Evolutionary conservation across 1,139 yeast species (phyloP), one percentile per base, ranked within the genome.

Genomic region (Diutina sp.): DNA sequence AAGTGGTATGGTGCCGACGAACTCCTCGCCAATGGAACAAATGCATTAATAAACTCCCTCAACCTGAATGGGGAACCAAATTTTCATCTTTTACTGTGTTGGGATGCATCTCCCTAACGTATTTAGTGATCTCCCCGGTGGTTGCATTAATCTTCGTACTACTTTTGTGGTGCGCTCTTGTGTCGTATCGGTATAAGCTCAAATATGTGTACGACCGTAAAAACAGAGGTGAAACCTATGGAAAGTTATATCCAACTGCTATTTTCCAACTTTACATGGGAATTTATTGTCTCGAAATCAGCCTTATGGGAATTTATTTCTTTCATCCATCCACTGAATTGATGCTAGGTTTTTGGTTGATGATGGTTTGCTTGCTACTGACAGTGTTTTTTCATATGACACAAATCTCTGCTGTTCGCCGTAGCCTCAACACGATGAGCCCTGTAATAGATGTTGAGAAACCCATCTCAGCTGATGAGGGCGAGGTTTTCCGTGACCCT

Each of bases 221-320:
- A 28, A 78, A 82, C 58, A 69, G 65, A 25, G 78, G 87, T 0
- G 95, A 89, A 63, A 83, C 91, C 0, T 72, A 77, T 63, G 96
- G 96, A 0, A 73, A 71, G 59, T 72, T 85, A 51, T 90, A 87
- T 65, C 90, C 95, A 1, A 73, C 74, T 5, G 95, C 96, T 0
- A 67, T 90, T 29, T 76, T 85, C 58, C 96, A 90, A 59, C 69
- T 89, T 52, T 87, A 85, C 65, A 75, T 86, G 1, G 97, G 97
- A 0, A 68, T 90, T 1, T 90, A 90, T 65, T 86, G 90, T 63
- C 75, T 88, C 65, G 95, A 90, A 63, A 73, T 85, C 47, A 87
- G 91, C 62, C 69, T 90, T 63, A 76, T 88, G 51, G 97, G 97
- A 0, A 69, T 87, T 18, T 85, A 87, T 64, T 80, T 86, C 50